phyloP scores from a whole-genome alignment of 306 rosid species.

The Trichosanthes cucumerina region DNA sequence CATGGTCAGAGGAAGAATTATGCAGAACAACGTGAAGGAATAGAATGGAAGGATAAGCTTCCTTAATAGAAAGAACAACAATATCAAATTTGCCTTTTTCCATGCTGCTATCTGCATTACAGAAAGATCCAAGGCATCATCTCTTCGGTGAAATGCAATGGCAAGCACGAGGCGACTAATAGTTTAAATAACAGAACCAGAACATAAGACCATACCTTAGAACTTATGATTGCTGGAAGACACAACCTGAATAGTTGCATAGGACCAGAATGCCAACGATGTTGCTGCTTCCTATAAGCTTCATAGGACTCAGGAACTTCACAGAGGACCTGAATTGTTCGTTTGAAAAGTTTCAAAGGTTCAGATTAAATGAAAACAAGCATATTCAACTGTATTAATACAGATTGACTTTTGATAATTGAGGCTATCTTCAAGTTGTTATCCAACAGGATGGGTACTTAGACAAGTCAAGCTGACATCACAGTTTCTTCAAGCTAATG shows the following conservation, averaged over 20 bases:
- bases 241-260: slow-evolving; percentile 92
- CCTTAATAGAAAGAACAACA: slow-evolving; percentile 76
- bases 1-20: slow-evolving; percentile 94
- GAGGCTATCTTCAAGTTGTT: not conserved
- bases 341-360: not conserved
- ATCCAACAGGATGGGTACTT: not conserved
- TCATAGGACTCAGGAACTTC: slow-evolving; percentile 96
- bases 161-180: not conserved
- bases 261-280: slow-evolving; percentile 99
- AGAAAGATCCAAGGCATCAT: slow-evolving; percentile 11
- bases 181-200: slow-evolving; percentile 7
- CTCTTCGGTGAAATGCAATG: slow-evolving; percentile 3
- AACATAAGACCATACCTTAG: slow-evolving; percentile 46
- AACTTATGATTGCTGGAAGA: slow-evolving; percentile 68
- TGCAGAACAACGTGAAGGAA: slow-evolving; percentile 90
- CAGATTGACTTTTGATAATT: not conserved
- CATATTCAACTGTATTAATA: not conserved
- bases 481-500: not conserved
- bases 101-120: slow-evolving; percentile 66
- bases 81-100: slow-evolving; percentile 84
- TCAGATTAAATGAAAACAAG: not conserved
- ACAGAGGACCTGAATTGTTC: slow-evolving; percentile 58
- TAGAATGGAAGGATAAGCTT: slow-evolving; percentile 89
- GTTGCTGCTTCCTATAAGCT: slow-evolving; percentile 95
- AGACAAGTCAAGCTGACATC: not conserved